A percentile compares a stretch with the other conserved stretches of the same genome.
phyloP scores from a whole-genome alignment of 768 basidiomycete genomes.

The Chlorophyllum brunneum region DNA sequence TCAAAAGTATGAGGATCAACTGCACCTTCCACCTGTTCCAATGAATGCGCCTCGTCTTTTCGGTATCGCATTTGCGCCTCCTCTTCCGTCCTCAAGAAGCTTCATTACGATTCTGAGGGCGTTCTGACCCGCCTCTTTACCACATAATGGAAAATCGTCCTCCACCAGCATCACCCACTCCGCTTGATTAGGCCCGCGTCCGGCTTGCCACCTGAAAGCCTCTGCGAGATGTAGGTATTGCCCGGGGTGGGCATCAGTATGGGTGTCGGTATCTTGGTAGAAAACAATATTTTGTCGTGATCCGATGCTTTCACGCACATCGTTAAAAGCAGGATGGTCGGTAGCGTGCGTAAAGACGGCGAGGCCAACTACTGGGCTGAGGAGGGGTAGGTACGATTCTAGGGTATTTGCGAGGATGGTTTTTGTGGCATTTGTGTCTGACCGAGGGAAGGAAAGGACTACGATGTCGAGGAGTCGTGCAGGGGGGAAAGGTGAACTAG shows the following conservation, averaged over 20 bases:
- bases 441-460: constrained; percentile 35
- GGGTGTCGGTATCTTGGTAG: constrained; percentile 26
- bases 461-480: constrained; percentile 35
- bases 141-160: constrained; percentile 41
- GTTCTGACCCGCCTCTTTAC: constrained; percentile 28
- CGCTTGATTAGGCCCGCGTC: constrained; percentile 17
- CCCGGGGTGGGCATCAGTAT: constrained; percentile 23
- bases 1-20: neutral
- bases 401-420: constrained; percentile 33
- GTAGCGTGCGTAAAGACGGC: constrained; percentile 37
- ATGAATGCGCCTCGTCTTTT: constrained; percentile 34
- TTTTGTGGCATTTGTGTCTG: constrained; percentile 24
- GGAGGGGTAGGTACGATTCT: constrained; percentile 31
- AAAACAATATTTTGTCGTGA: constrained; percentile 21
- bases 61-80: constrained; percentile 9
- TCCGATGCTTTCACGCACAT: constrained; percentile 15
- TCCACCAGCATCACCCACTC: constrained; percentile 43
- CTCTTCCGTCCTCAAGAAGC: constrained; percentile 22
- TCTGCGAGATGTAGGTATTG: constrained; percentile 40
- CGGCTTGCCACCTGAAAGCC: constrained; percentile 32
- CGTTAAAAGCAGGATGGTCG: constrained; percentile 27
- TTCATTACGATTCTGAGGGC: constrained; percentile 29
- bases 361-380: constrained; percentile 24
- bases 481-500: constrained; percentile 17
- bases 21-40: constrained; percentile 33